Percentiles rank a stretch among this genome's conserved stretches.
phyloP scores from a whole-genome alignment of 1,284 basidiomycete genomes.

The Ustilago loliicola region DNA sequence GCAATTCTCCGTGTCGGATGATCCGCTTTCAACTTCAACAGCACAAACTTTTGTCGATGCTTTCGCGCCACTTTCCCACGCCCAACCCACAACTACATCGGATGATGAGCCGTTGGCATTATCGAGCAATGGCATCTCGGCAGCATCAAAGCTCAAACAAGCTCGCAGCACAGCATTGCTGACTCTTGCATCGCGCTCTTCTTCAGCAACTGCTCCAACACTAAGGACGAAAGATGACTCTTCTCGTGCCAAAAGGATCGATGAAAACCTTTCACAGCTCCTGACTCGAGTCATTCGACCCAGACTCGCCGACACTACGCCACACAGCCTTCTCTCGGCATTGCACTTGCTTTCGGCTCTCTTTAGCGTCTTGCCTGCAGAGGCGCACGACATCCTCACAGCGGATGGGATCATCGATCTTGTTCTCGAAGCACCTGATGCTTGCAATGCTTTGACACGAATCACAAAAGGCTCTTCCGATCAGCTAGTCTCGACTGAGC shows the following conservation, averaged over 20 bases:
- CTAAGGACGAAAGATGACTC: background rate
- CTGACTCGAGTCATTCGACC: slow-evolving; percentile 42
- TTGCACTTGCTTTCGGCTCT: slow-evolving; percentile 42
- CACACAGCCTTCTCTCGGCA: slow-evolving; percentile 40
- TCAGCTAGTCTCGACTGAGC: background rate
- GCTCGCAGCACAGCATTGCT: slow-evolving; percentile 38
- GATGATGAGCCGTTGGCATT: background rate
- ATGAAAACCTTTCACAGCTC: slow-evolving; percentile 41
- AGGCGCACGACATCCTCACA: slow-evolving; percentile 40
- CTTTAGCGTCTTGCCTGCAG: slow-evolving; percentile 30
- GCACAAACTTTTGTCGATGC: slow-evolving; percentile 41
- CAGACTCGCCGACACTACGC: slow-evolving; percentile 42
- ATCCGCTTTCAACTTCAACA: slow-evolving; percentile 46
- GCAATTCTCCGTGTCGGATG: slow-evolving; percentile 39
- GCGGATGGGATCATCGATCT: slow-evolving; percentile 40
- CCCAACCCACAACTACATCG: background rate
- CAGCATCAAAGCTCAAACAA: slow-evolving; percentile 16
- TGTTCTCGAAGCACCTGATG: slow-evolving; percentile 38
- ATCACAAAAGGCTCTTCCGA: background rate
- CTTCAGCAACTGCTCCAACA: slow-evolving; percentile 17
- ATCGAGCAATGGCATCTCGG: background rate
- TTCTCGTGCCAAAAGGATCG: background rate
- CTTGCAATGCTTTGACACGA: slow-evolving; percentile 18
- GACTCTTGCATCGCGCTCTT: slow-evolving; percentile 36
- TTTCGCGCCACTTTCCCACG: slow-evolving; percentile 32